A percentile compares a stretch with the other conserved stretches of the same genome.
Evolutionary conservation across 164 flowering plant species (phyloP).

Genomic region (Macadamia integrifolia): DNA sequence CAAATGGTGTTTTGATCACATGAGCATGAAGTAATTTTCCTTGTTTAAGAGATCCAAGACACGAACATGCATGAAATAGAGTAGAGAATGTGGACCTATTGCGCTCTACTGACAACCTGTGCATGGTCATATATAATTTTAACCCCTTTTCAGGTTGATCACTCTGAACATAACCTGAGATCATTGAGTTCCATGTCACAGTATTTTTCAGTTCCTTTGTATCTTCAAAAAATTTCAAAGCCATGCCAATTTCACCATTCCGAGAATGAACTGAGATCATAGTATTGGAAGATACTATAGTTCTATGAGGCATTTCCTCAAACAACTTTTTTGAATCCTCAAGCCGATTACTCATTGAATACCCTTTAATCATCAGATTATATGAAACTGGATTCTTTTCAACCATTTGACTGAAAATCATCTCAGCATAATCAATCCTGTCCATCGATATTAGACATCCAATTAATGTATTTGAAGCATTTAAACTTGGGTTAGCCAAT

Average conservation of each 20-base stretch:
- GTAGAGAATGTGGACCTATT: conserved; percentile 64
- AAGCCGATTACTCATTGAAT: conserved; percentile 38
- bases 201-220: conserved; percentile 38
- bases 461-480: conserved; percentile 45
- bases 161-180: conserved; percentile 53
- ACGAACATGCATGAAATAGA: conserved; percentile 56
- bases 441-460: conserved; percentile 36
- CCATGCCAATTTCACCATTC: conserved; percentile 43
- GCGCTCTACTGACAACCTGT: conserved; percentile 28
- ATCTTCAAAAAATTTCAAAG: conserved; percentile 49
- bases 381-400: conserved; percentile 34
- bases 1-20: conserved; percentile 52
- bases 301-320: conserved; percentile 40
- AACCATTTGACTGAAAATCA: conserved; percentile 27
- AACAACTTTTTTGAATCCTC: conserved; percentile 46
- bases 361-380: conserved; percentile 71
- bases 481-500: conserved; percentile 26
- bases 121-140: conserved; percentile 45
- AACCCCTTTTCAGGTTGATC: conserved; percentile 48
- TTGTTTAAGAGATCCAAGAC: conserved; percentile 51
- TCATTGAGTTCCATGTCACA: conserved; percentile 79
- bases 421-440: conserved; percentile 48
- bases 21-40: conserved; percentile 55
- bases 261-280: conserved; percentile 60
- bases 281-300: conserved; percentile 38